A percentile compares a stretch with the other conserved stretches of the same genome.
Conservation (phyloP, 768 basidiomycete species). For the Boletus sensibilis region DNA sequence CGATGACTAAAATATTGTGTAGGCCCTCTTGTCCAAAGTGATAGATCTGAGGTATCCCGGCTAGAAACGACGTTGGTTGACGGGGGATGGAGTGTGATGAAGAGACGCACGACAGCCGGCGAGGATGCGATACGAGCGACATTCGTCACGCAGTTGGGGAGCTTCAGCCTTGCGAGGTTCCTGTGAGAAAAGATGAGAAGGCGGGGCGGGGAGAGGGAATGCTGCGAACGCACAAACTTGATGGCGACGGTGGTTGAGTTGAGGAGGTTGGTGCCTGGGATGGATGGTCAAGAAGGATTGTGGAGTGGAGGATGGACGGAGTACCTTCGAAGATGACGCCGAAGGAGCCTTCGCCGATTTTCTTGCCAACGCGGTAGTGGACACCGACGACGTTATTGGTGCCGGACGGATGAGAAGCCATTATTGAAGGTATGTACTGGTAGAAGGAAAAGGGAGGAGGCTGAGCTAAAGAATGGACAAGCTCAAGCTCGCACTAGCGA, state of each 20-base stretch:
- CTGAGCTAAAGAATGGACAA: background rate
- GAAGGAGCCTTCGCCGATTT: constrained; percentile 98
- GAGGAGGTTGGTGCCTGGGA: constrained; percentile 89
- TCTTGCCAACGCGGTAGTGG: constrained; percentile 98
- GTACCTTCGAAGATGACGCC: constrained; percentile 94
- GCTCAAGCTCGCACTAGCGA: constrained; percentile 20
- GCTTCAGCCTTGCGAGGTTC: constrained; percentile 94
- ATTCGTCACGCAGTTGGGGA: constrained; percentile 96
- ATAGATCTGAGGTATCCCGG: constrained; percentile 98
- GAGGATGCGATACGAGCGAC: constrained; percentile 91
- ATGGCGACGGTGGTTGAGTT: constrained; percentile 99
- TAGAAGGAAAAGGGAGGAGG: constrained; percentile 9
- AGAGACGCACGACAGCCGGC: constrained; percentile 79
- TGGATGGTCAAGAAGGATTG: background rate
- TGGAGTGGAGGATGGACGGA: constrained; percentile 4
- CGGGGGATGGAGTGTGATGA: constrained; percentile 2
- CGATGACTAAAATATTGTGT: constrained; percentile 98
- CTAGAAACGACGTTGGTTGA: constrained; percentile 43
- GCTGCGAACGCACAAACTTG: constrained; percentile 85
- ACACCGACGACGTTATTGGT: constrained; percentile 84
- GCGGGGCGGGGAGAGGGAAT: background rate
- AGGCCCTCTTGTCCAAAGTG: constrained; percentile 99
- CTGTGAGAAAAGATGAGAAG: constrained; percentile 39
- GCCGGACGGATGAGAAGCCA: constrained; percentile 57
- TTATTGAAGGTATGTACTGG: constrained; percentile 33